These are phyloP conservation scores for Paramarasmius palmivorus DNA, from an alignment of 1,284 basidiomycete species.

Conservation along the genomic window DNA sequence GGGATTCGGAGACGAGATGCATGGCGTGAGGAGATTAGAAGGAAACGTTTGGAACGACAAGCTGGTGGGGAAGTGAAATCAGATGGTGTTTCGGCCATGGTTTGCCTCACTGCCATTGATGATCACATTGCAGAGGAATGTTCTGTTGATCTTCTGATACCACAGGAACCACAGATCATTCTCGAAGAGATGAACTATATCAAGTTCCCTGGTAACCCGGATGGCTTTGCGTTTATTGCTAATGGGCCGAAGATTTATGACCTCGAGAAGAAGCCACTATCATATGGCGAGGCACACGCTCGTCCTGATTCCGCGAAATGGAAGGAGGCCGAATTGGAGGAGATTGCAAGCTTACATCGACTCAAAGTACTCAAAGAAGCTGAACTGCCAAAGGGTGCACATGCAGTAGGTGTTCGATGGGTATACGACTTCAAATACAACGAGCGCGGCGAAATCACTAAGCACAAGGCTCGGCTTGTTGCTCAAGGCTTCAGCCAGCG, in stretches of 20 bases:
- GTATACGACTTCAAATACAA: conserved; percentile 25
- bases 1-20: not conserved
- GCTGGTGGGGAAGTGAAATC: not conserved
- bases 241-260: not conserved
- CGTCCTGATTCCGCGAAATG: not conserved
- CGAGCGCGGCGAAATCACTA: conserved; percentile 10
- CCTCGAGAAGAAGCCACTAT: not conserved
- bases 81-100: not conserved
- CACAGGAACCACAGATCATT: too few relatives aligned
- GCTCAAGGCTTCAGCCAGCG: conserved; percentile 19
- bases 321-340: not conserved
- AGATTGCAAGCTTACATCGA: not conserved
- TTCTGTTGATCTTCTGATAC: too few relatives aligned
- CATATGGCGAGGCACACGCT: not conserved
- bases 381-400: conserved; percentile 11
- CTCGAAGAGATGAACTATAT: too few relatives aligned
- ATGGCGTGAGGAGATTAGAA: not conserved
- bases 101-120: not conserved
- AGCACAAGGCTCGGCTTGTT: conserved; percentile 16
- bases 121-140: not conserved
- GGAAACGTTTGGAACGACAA: not conserved
- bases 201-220: too few relatives aligned
- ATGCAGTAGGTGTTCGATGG: conserved; percentile 19
- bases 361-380: not conserved
- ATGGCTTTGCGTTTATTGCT: not conserved